phyloP scores from a whole-genome alignment of 1,284 basidiomycete species.

The Trametes sp. region DNA sequence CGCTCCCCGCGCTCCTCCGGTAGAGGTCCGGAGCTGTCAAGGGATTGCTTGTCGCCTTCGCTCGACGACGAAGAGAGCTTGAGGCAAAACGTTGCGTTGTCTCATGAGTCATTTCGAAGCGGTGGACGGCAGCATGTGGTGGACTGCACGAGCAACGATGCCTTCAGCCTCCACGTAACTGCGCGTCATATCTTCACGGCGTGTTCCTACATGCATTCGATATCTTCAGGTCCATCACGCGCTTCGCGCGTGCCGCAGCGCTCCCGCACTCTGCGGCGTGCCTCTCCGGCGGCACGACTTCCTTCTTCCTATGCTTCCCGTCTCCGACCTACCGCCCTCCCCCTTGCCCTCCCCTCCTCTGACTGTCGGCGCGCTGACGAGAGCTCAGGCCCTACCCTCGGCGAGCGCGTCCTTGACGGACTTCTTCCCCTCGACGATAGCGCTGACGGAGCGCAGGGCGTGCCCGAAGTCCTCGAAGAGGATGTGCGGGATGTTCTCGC shows the following conservation, averaged over 20 bases:
- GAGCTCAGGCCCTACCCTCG: constrained; percentile 34
- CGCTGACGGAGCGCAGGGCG: constrained; percentile 65
- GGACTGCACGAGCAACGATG: no score
- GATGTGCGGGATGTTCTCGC: constrained; percentile 72
- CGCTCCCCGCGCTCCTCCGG: no score
- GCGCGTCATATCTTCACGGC: background rate
- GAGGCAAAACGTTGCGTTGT: no score
- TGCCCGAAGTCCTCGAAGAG: constrained; percentile 72
- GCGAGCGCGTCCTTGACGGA: constrained; percentile 52
- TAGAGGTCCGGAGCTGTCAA: no score
- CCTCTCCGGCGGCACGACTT: constrained; percentile 7
- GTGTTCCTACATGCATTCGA: background rate
- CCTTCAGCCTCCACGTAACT: background rate
- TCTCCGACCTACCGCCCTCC: constrained; percentile 1
- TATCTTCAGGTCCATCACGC: background rate
- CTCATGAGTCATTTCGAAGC: no score
- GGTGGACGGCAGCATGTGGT: no score
- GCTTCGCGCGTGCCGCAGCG: constrained; percentile 12
- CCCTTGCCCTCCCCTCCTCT: background rate
- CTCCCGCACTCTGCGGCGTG: background rate
- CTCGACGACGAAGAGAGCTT: no score
- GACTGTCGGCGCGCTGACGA: background rate
- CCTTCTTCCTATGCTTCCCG: constrained; percentile 3
- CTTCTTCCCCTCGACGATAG: constrained; percentile 67
- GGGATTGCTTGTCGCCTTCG: no score